These are phyloP conservation scores for Salisapilia sapeloensis DNA, from an alignment of 352 stramenopile genomes.

Conservation along the genomic window DNA sequence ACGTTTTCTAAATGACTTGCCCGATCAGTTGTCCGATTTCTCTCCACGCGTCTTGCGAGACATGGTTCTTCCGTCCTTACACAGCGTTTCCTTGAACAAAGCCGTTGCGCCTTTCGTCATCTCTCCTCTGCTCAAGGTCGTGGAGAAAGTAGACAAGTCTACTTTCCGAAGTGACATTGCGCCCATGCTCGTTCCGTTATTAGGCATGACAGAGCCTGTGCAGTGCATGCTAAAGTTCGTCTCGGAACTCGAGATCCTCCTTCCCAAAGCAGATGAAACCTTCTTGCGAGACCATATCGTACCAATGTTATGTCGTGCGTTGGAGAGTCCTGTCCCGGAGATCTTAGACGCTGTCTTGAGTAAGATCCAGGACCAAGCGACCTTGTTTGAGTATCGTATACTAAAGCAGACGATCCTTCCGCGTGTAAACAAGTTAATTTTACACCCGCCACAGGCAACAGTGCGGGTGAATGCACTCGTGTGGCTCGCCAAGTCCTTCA, in stretches of 20 bases:
- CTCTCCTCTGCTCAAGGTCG: conserved; percentile 77
- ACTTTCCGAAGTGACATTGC: conserved; percentile 64
- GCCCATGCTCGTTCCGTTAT: conserved; percentile 63
- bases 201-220: conserved; percentile 71
- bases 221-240: conserved; percentile 86
- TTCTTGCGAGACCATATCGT: conserved; percentile 83
- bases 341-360: conserved; percentile 79
- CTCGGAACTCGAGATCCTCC: conserved; percentile 59
- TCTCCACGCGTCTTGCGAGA: conserved; percentile 62
- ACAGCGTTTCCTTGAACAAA: conserved; percentile 74
- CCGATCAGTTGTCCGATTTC: conserved; percentile 59
- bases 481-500: conserved; percentile 76
- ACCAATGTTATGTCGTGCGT: conserved; percentile 66
- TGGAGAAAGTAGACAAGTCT: conserved; percentile 73
- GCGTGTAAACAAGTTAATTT: conserved; percentile 76
- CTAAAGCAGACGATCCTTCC: conserved; percentile 77
- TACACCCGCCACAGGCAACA: conserved; percentile 60
- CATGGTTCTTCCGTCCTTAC: conserved; percentile 68
- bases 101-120: conserved; percentile 76
- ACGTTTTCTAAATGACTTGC: conserved; percentile 59
- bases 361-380: conserved; percentile 78
- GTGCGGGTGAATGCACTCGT: conserved; percentile 76
- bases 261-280: conserved; percentile 72
- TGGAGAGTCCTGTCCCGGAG: conserved; percentile 71
- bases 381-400: conserved; percentile 79